Conservation (phyloP, 1,284 basidiomycete species). For the Porogramme epimiltina region DNA sequence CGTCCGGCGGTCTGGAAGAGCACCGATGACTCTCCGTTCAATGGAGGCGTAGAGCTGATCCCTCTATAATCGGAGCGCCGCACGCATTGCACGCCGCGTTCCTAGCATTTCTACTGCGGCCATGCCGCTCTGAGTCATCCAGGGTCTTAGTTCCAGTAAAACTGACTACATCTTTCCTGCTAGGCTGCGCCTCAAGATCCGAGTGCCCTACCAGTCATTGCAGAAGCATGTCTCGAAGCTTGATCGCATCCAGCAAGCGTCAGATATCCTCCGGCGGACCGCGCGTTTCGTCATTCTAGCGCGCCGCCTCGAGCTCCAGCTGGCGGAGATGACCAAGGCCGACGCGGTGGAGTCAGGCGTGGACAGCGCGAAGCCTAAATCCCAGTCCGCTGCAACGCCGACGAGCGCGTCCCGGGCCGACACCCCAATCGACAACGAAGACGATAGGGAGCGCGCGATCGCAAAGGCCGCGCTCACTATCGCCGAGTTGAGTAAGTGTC, state of each 20-base stretch:
- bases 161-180: constrained; percentile 15
- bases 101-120: too few species aligned
- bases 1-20: too few species aligned
- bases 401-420: constrained; percentile 8
- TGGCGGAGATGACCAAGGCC: constrained; percentile 59
- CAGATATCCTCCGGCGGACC: constrained; percentile 80
- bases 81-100: too few species aligned
- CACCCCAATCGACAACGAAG: constrained; percentile 49
- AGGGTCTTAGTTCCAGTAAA: too few species aligned
- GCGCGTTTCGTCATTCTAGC: constrained; percentile 84
- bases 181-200: constrained; percentile 84
- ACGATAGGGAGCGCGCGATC: constrained; percentile 83
- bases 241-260: constrained; percentile 76
- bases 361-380: constrained; percentile 21
- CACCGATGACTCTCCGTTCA: too few species aligned
- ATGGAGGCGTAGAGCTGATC: too few species aligned
- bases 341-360: constrained; percentile 17
- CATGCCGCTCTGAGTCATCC: too few species aligned
- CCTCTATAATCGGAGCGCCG: too few species aligned
- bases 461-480: constrained; percentile 90
- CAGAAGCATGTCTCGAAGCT: constrained; percentile 71
- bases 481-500: constrained; percentile 77
- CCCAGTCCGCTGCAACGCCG: constrained; percentile 17
- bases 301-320: constrained; percentile 79
- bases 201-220: constrained; percentile 77